phyloP scores from a whole-genome alignment of 768 basidiomycete genomes.

The Podaxis rugospora region DNA sequence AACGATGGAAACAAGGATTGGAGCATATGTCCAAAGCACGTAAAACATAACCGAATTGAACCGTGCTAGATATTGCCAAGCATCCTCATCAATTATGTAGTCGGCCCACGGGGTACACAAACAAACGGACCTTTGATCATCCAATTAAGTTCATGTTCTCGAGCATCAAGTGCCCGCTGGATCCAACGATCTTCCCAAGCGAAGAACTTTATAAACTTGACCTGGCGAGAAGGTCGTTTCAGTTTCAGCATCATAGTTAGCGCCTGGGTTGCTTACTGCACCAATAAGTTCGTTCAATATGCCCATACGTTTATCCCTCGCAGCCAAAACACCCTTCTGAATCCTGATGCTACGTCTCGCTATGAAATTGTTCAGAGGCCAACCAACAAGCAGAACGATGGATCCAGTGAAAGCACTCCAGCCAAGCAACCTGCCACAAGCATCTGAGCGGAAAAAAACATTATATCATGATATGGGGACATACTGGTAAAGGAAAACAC shows the following conservation, averaged over 20 bases:
- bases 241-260: background rate
- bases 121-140: slow-evolving; percentile 57
- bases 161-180: slow-evolving; percentile 53
- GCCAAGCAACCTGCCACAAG: slow-evolving; percentile 47
- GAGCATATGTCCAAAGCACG: slow-evolving; percentile 69
- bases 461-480: slow-evolving; percentile 13
- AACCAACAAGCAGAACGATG: slow-evolving; percentile 56
- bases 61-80: slow-evolving; percentile 38
- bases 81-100: background rate
- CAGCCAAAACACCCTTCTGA: slow-evolving; percentile 53
- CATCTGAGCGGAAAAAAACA: background rate
- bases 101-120: background rate
- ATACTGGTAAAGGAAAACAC: slow-evolving; percentile 73
- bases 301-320: slow-evolving; percentile 73
- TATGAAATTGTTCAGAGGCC: slow-evolving; percentile 69
- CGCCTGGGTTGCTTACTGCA: slow-evolving; percentile 34
- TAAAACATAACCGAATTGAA: slow-evolving; percentile 71
- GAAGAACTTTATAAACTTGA: slow-evolving; percentile 82
- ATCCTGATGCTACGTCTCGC: slow-evolving; percentile 56
- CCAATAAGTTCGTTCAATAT: slow-evolving; percentile 76
- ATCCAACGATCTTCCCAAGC: slow-evolving; percentile 82
- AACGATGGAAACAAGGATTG: slow-evolving; percentile 75
- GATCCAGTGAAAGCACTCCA: slow-evolving; percentile 75
- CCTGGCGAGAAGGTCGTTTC: slow-evolving; percentile 22
- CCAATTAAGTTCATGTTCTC: slow-evolving; percentile 72